Conservation (phyloP, 2,329 filamentous ascomycete genomes). For the Fusarium sp. region DNA sequence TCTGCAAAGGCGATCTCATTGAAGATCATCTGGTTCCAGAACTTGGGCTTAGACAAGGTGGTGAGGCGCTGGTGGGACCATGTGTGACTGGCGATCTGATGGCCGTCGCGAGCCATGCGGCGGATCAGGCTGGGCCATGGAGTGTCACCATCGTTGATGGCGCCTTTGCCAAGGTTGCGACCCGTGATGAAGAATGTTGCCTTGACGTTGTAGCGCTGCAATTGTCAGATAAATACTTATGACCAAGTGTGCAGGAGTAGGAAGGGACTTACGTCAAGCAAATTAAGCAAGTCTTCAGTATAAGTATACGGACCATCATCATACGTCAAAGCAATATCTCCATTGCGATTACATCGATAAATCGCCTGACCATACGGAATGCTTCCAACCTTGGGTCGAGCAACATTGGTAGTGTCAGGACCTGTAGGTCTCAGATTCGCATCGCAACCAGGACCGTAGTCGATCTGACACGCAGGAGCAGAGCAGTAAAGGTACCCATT, state of each 20-base stretch:
- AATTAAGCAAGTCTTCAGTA: constrained; percentile 57
- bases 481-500: constrained; percentile 67
- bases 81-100: constrained; percentile 70
- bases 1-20: constrained; percentile 59
- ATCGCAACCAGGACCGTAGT: constrained; percentile 71
- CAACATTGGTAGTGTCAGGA: constrained; percentile 64
- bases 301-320: constrained; percentile 61
- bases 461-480: constrained; percentile 71
- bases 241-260: not conserved
- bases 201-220: constrained; percentile 51
- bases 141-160: constrained; percentile 56
- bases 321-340: constrained; percentile 58
- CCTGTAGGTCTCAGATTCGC: constrained; percentile 66
- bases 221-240: not conserved
- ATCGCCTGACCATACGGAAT: constrained; percentile 69
- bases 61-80: constrained; percentile 61
- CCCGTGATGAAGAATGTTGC: constrained; percentile 57
- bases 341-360: constrained; percentile 51
- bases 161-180: constrained; percentile 55
- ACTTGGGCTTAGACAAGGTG: constrained; percentile 49
- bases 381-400: constrained; percentile 64
- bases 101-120: constrained; percentile 65
- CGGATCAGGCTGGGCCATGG: constrained; percentile 53
- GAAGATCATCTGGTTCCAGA: constrained; percentile 57
- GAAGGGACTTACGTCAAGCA: constrained; percentile 45